Base-by-base conservation (phyloP, 495 filamentous ascomycete genomes). In the Pseudevernia furfuracea region DNA sequence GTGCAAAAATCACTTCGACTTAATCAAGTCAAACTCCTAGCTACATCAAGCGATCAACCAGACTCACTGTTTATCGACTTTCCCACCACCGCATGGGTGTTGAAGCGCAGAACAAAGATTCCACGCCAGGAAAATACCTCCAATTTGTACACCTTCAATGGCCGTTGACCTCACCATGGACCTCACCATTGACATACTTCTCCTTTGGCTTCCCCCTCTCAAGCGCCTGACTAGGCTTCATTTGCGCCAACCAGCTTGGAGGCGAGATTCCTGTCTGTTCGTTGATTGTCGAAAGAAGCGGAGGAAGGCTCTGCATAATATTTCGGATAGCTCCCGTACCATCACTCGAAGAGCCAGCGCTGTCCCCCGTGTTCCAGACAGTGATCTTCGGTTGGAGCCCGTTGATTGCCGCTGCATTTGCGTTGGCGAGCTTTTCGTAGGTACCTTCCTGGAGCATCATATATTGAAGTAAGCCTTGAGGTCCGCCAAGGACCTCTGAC, bases 301-400 rank as follows among this genome's bases (percentile, higher is more conserved):
- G 90, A 48, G 90, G 90, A 59, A 94, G 76, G 62, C 83, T 84
- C 73, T 92, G 90, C 78, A 91, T 89, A 52, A 91, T 72, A 64
- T 80, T 82, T 25, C 82, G 71, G 43, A 86, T 79, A 8, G 83
- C 74, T 6, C 76, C 83, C 28, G 75, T 72, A 6, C 76, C 67
- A 71, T 83, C 80, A 7, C 71, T 73, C 49, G 68, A 63, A 19
- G 70, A 72, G 36, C 70, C 71, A 38, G 72, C 67, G 49, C 62
- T 69, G 43, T 72, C 71, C 28, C 87, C 89, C 39, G 90, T 92
- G 73, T 92, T 92, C 90, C 90, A 94, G 14, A 91, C 82, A 58
- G 84, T 90, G 75, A 94, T 94, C 85, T 92, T 94, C 61, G 90
- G 90, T 69, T 90, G 83, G 68, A 94, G 76, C 58, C 90, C 90